Base-by-base conservation (phyloP, 1,284 basidiomycete species). In the Boletus nobilissimus region DNA sequence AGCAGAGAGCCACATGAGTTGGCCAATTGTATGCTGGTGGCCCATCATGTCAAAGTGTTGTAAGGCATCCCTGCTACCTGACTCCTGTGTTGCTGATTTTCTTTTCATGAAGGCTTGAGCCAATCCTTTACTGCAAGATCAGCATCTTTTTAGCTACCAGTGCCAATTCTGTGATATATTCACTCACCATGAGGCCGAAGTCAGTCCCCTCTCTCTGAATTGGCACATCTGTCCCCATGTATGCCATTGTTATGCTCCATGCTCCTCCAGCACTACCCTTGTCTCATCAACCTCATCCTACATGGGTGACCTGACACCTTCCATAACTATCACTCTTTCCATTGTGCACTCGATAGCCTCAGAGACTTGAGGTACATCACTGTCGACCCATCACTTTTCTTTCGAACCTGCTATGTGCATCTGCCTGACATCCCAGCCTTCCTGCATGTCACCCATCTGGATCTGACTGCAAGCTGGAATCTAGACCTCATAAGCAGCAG, bases 301-400 rank as follows among this genome's bases (percentile, higher is more conserved):
- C 51, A 54, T 22, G 16, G 46, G 16, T n/a, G n/a, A n/a, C n/a
- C n/a, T n/a, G n/a, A n/a, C n/a, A n/a, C n/a, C n/a, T n/a, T n/a
- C n/a, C n/a, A n/a, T n/a, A n/a, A n/a, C n/a, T n/a, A n/a, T n/a
- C n/a, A n/a, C n/a, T n/a, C n/a, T n/a, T n/a, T n/a, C n/a, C n/a
- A n/a, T n/a, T n/a, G n/a, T 57, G 14, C 22, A 3, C 39, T 75
- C 39, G 74, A 75, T 43, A 65, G n/a, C 16, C 70, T 75, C 29
- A 36, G 19, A 6, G 18, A 46, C 63, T 48, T 75, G 32, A 54
- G 26, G 16, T 74, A 54, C 14, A 71, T 75, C 38, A 65, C 19
- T 2, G 54, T 57, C n/a, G 13, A 57, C 24, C n/a, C 29, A 14
- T 29, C 54, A 22, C 11, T 57, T 14, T n/a, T 63, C 14, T 38